phyloP scores from a whole-genome alignment of 306 rosid species.

The Dalbergia oliveri region DNA sequence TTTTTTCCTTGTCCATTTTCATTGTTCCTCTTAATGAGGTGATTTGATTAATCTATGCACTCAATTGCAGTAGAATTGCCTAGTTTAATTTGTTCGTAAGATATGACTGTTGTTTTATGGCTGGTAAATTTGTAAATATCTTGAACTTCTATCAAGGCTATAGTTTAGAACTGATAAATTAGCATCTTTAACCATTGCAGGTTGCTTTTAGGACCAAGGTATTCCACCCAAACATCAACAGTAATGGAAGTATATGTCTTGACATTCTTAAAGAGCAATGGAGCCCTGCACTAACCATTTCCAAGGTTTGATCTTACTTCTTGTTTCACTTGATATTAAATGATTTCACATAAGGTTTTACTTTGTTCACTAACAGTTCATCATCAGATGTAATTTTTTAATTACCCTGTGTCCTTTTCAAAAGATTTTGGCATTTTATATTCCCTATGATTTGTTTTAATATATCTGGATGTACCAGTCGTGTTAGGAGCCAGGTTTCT shows the following conservation, averaged over 20 bases:
- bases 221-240: slow-evolving; percentile 93
- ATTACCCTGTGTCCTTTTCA: neutral
- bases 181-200: slow-evolving; percentile 50
- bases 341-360: neutral
- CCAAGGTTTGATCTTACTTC: slow-evolving; percentile 65
- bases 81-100: neutral
- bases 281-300: slow-evolving; percentile 90
- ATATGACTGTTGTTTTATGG: slow-evolving; percentile 4
- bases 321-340: neutral
- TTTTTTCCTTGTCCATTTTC: neutral
- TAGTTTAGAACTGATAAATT: slow-evolving; percentile 8
- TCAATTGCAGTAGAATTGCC: neutral
- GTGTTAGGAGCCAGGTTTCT: slow-evolving; percentile 1
- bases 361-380: slow-evolving; percentile 10
- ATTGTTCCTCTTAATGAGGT: slow-evolving; percentile 12
- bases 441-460: neutral
- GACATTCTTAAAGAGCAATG: slow-evolving; percentile 94
- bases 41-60: neutral
- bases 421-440: slow-evolving; percentile 1
- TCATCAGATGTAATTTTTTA: slow-evolving; percentile 3
- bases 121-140: neutral
- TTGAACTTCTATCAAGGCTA: neutral
- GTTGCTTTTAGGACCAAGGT: slow-evolving; percentile 94
- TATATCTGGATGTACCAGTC: neutral
- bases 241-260: slow-evolving; percentile 89